phyloP scores from a whole-genome alignment of 2,329 filamentous ascomycete species.

The Graphilbum sp. region DNA sequence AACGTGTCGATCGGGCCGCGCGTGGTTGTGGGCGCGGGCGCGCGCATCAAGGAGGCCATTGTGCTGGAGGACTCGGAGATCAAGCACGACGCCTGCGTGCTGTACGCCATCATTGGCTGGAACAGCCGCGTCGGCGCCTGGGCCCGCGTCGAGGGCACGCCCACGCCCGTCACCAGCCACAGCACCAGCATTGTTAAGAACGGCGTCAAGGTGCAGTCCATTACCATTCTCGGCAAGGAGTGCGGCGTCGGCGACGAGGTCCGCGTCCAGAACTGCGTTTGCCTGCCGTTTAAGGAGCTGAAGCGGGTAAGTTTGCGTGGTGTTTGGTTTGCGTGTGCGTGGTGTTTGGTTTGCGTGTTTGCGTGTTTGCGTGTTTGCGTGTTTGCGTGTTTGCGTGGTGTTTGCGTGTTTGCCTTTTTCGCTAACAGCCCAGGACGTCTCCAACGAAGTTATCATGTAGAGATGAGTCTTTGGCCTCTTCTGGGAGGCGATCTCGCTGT shows the following conservation, averaged over 20 bases:
- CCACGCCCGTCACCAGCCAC: constrained; percentile 74
- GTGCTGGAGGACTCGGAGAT: constrained; percentile 91
- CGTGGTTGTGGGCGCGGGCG: constrained; percentile 68
- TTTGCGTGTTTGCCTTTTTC: not conserved
- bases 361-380: not conserved
- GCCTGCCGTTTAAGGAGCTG: constrained; percentile 92
- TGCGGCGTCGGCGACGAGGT: constrained; percentile 88
- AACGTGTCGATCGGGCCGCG: constrained; percentile 95
- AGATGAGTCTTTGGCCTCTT: too few relatives aligned
- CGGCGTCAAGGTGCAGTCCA: constrained; percentile 94
- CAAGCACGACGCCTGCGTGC: constrained; percentile 88
- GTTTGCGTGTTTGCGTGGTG: not conserved
- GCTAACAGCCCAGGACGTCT: constrained; percentile 47
- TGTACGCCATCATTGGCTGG: constrained; percentile 96
- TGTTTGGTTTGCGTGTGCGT: too few relatives aligned
- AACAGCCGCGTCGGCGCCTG: constrained; percentile 91
- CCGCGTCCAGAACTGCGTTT: constrained; percentile 93
- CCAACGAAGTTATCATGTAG: constrained; percentile 86
- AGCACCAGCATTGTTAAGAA: constrained; percentile 93
- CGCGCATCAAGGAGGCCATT: constrained; percentile 86
- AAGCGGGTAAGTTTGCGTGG: constrained; percentile 74
- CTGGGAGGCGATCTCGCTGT: too few relatives aligned
- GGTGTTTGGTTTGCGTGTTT: too few relatives aligned
- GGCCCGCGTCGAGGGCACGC: constrained; percentile 92
- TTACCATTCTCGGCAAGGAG: constrained; percentile 94